Percentiles rank a stretch among this genome's conserved stretches.
phyloP scores from a whole-genome alignment of 495 filamentous ascomycete genomes.

The Penicillium coffeae region DNA sequence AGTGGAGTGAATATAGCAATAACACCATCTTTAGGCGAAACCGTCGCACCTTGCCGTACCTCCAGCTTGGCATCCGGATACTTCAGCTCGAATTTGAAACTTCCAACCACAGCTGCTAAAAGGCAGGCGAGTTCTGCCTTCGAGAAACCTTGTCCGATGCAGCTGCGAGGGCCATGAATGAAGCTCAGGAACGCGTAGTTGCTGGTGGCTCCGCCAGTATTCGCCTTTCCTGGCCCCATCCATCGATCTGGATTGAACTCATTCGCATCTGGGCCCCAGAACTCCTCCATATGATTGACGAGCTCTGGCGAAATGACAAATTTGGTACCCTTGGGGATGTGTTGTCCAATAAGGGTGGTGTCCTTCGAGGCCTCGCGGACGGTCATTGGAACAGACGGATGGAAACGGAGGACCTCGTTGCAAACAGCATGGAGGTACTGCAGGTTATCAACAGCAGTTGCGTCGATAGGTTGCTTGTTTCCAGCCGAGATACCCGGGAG shows the following conservation, averaged over 20 bases:
- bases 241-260: constrained; percentile 81
- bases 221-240: constrained; percentile 49
- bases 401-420: constrained; percentile 57
- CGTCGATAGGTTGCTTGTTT: constrained; percentile 41
- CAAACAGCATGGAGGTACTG: constrained; percentile 60
- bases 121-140: constrained; percentile 79
- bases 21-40: constrained; percentile 61
- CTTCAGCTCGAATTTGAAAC: constrained; percentile 60
- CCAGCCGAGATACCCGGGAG: constrained; percentile 55
- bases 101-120: constrained; percentile 69
- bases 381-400: constrained; percentile 58
- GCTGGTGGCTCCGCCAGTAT: constrained; percentile 52
- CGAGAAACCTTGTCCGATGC: constrained; percentile 79
- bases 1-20: constrained; percentile 55
- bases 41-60: constrained; percentile 57
- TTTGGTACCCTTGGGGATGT: constrained; percentile 52
- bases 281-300: constrained; percentile 67
- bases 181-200: constrained; percentile 81
- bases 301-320: constrained; percentile 50
- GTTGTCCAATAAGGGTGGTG: constrained; percentile 56
- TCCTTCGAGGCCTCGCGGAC: constrained; percentile 59
- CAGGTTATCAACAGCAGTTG: constrained; percentile 50
- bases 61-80: constrained; percentile 57
- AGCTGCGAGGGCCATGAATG: constrained; percentile 74
- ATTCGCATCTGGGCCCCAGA: constrained; percentile 82